Evolutionary conservation across 2,329 filamentous ascomycete genomes (phyloP), one percentile per base, ranked within the genome.

Genomic region (Claviceps capensis): DNA sequence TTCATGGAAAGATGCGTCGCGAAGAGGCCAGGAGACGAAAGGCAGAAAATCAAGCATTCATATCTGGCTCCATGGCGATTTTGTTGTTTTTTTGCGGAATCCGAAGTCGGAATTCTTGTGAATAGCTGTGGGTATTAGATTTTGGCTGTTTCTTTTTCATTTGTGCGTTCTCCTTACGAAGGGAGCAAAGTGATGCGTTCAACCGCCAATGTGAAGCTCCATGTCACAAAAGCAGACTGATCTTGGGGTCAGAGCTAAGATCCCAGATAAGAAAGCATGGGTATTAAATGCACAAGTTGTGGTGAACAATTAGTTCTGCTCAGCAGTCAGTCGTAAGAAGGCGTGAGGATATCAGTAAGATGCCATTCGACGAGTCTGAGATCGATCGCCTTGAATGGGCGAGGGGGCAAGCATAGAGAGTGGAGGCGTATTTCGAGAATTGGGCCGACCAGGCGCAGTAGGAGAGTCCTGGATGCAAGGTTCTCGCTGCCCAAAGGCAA

Each of bases 401-500:
- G 68, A 75, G 57, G 72, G 67, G 53, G 67, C 67, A 56, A 75
- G 73, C 66, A 73, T 71, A 54, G 69, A 65, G 43, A 63, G 60
- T 50, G 72, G 62, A 16, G 48, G 30, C 54, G 70, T 62, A 54
- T 67, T 61, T 56, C 72, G 65, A 48, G 69, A 66, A 53, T 60
- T 62, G 47, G 64, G 65, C 52, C 75, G 72, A 49, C 69, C 67
- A 2, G 74, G 72, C 8, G 71, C 77, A 1, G 78, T 82, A 2
- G 80, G 80, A n/a, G 79, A 82, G 54, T 79, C 76, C 47, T 80
- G 72, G 45, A 77, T 66, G 57, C 70, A 68, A n/a, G 67, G 65
- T 44, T 76, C 72, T 49, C 83, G 79, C 65, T 93, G 81, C 46
- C 91, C 93, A 69, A 96, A 97, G 30, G 93, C 91, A 72, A 93